phyloP scores from a whole-genome alignment of 768 basidiomycete genomes.

The Boletellus ananas region DNA sequence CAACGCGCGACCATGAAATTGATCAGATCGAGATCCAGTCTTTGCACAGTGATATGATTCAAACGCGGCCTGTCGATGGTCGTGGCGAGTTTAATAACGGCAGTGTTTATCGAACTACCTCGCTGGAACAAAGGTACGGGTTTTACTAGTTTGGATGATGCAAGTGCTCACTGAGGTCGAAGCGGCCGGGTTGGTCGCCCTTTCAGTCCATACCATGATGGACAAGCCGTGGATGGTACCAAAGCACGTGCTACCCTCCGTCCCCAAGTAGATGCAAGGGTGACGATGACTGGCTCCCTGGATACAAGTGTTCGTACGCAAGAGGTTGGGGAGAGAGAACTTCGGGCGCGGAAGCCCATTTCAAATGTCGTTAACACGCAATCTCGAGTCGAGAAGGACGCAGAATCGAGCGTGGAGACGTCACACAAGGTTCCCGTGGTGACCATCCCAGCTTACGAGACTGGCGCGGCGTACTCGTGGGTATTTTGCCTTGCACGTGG shows the following conservation, averaged over 20 bases:
- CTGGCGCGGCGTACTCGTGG: constrained; percentile 1
- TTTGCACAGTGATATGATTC: not conserved
- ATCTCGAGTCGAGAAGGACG: not conserved
- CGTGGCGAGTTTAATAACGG: no score
- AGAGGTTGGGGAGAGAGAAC: not conserved
- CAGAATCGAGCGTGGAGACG: not conserved
- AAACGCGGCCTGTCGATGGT: not conserved
- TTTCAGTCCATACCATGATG: not conserved
- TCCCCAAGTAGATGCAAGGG: not conserved
- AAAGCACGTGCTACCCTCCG: not conserved
- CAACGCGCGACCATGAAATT: not conserved
- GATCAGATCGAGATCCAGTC: not conserved
- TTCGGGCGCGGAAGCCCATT: not conserved
- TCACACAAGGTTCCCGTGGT: not conserved
- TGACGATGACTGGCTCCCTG: not conserved
- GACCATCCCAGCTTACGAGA: not conserved
- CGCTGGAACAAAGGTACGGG: not conserved
- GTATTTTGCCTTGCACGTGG: not conserved
- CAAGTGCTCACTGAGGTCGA: constrained; percentile 2
- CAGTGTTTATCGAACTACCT: not conserved
- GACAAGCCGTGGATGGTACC: not conserved
- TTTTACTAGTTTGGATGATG: not conserved
- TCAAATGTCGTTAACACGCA: not conserved
- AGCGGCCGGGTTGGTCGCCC: not conserved
- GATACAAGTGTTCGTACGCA: not conserved